Evolutionary conservation across 805 yeast species (phyloP).

Genomic region (Wickerhamomyces alni): DNA sequence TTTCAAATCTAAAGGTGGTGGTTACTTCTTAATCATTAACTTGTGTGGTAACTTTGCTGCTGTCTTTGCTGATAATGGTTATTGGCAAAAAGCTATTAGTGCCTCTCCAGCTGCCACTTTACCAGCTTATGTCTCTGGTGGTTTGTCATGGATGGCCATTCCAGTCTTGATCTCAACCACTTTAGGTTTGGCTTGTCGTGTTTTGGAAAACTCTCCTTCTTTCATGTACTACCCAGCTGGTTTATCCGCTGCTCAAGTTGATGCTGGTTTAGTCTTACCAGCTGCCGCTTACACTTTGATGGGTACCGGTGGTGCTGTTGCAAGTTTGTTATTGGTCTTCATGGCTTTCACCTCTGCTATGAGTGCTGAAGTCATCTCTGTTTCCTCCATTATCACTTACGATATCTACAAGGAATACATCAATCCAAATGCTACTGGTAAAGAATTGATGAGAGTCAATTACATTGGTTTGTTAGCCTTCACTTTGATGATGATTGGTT

Average conservation of each 20-base stretch:
- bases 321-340: conserved; percentile 70
- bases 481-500: conserved; percentile 67
- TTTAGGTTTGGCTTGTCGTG: conserved; percentile 79
- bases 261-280: conserved; percentile 71
- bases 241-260: conserved; percentile 61
- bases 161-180: conserved; percentile 81
- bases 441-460: conserved; percentile 46
- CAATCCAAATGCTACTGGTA: conserved; percentile 74
- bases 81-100: conserved; percentile 86
- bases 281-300: conserved; percentile 72
- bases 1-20: conserved; percentile 80
- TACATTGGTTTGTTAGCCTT: conserved; percentile 25
- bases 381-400: conserved; percentile 78
- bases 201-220: conserved; percentile 58
- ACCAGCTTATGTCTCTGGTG: conserved; percentile 86
- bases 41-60: conserved; percentile 88
- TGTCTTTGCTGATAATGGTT: conserved; percentile 80
- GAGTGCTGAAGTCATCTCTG: conserved; percentile 87
- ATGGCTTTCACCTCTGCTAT: conserved; percentile 93
- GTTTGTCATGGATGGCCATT: conserved; percentile 86
- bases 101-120: conserved; percentile 78
- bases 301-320: conserved; percentile 87
- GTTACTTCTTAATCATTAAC: conserved; percentile 84
- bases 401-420: conserved; percentile 80
- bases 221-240: conserved; percentile 78